Percentiles rank a stretch among this genome's conserved stretches.
Conservation (phyloP, 257 asterid genomes). For the Eucommia ulmoides region DNA sequence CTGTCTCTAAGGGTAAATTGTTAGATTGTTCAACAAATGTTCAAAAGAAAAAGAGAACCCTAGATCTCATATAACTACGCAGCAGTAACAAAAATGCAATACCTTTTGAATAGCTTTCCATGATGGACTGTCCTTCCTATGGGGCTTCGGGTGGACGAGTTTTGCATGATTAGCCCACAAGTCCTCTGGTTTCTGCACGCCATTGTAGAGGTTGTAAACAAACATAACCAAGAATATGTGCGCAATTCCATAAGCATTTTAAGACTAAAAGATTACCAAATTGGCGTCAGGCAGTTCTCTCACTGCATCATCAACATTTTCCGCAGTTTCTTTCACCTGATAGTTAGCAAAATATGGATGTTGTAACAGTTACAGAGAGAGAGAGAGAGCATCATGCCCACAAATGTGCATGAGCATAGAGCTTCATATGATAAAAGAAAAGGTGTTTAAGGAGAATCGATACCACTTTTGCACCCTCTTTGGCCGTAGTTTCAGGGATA, state of each 20-base stretch:
- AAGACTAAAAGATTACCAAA: constrained; percentile 28
- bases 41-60: no score
- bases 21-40: no score
- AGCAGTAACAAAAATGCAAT: no score
- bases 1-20: no score
- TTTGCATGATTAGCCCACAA: constrained; percentile 88
- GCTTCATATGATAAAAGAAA: background rate
- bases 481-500: constrained; percentile 79
- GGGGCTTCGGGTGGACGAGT: constrained; percentile 87
- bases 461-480: constrained; percentile 65
- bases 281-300: constrained; percentile 99
- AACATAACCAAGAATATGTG: background rate
- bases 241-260: background rate
- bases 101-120: constrained; percentile 93
- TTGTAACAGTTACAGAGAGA: background rate
- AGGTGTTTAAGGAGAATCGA: background rate
- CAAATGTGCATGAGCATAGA: background rate
- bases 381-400: background rate
- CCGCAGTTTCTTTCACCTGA: constrained; percentile 95
- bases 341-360: constrained; percentile 3
- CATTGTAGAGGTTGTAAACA: constrained; percentile 8
- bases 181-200: constrained; percentile 93
- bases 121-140: constrained; percentile 59
- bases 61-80: no score
- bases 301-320: constrained; percentile 80